Evolutionary conservation across 1,284 basidiomycete species (phyloP), one percentile per base, ranked within the genome.

Genomic region (Trichosporon ovoides): DNA sequence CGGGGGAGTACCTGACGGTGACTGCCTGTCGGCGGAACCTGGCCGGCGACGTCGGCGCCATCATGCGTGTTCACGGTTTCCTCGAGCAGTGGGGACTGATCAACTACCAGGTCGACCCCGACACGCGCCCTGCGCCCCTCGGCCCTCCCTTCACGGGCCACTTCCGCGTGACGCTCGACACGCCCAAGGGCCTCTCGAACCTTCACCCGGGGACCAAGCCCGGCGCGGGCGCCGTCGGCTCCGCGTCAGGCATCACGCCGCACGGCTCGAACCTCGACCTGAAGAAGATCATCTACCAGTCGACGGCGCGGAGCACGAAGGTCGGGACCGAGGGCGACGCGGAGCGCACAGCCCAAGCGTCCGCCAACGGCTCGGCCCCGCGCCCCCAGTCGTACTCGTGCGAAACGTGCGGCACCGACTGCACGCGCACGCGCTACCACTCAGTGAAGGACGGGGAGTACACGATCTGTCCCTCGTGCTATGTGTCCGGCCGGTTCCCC

Each of bases 21-120:
- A 99, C 95, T 2, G 95, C 95, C 1, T 99, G 95, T 73, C 79
- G 95, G 69, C 81, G 96, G 64, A 98, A 98, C 77, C 78, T 99
- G 61, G 95, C 95, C 3, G 96, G 96, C 57, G 95, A 99, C 75
- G 95, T 98, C 10, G 97, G 96, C 72, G 93, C 93, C 24, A 91
- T 98, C 72, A 97, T 98, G 94, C 85, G 96, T 54, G 95, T 98
- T 0, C 95, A 99, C 76, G 94, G 92, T 16, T 98, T 99, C 77
- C 82, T 99, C 40, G 96, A 98, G 77, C 95, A 98, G 73, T 99
- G 95, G 95, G 95, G 96, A 0, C 81, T 99, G 60, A 88, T 99
- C 75, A 99, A 99, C 81, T 99, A 99, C 74, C 73, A 98, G 93
- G 91, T 98, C 69, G 95, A 99, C 80, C 93, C 94, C 35, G 95